Base-by-base conservation (phyloP, 441 rosid species). In the Brassica hybrid region DNA sequence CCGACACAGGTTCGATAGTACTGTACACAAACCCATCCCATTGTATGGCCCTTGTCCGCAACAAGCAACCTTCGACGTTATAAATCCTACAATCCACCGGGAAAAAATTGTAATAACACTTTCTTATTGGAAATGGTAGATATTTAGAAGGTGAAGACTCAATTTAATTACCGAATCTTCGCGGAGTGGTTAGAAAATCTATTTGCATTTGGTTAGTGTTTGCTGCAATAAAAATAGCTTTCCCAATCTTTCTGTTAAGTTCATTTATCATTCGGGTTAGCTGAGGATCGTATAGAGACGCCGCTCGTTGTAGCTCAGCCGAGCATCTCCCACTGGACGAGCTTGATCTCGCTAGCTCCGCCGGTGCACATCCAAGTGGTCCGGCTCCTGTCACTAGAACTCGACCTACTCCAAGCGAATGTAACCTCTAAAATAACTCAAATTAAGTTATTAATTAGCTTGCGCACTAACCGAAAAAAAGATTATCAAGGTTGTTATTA, bases 311-410 rank as follows among this genome's bases (percentile, higher is more conserved):
- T 64, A 89, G 81, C 23, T 85, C 91, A 0, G 67, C n/a, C 0
- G 85, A 80, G 69, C 96, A 92, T 32, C 82, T 75, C 0, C 93
- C 92, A 8, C 78, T 77, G 10, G 80, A 14, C 18, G 80, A 5
- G 65, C 88, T 45, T 23, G 93, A 63, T 80, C 65, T 57, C 1
- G 91, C 97, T 19, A 88, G 70, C 68, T 88, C 98, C 0, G 93
- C 86, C 0, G 94, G 98, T 41, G 85, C 94, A 56, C 96, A 94
- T 7, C 98, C 97, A 76, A 94, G 7, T 11, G 97, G 93, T 13
- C 97, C 96, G 0, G 89, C 89, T 4, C 96, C 96, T 0, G 97
- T 91, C 83, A 94, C 97, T 14, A 94, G 25, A 60, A 94, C 90
- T 67, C 92, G 80, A 2, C 89, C 68, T 1, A 86, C 92, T 25